Conservation (phyloP, 73 alveolate genomes). For the Tetrahymena malaccensis region DNA sequence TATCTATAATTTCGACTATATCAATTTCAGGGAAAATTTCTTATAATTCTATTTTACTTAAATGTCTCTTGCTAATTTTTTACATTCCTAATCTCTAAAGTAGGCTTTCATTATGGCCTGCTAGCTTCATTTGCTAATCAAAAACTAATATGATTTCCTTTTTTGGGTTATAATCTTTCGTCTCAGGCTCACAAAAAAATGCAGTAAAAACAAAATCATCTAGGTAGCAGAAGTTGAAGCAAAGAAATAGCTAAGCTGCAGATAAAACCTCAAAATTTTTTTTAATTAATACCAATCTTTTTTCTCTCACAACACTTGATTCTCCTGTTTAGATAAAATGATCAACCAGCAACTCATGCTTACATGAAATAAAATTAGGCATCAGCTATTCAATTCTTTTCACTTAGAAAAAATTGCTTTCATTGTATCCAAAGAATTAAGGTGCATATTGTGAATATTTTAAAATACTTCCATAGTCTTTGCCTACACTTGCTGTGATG, state of each 20-base stretch:
- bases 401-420: neutral
- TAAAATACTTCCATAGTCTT: neutral
- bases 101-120: neutral
- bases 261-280: neutral
- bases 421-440: neutral
- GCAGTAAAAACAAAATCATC: neutral
- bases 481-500: neutral
- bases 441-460: neutral
- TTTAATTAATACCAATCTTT: neutral
- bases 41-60: neutral
- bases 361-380: neutral
- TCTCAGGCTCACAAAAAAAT: neutral
- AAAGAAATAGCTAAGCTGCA: neutral
- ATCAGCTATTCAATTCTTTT: neutral
- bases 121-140: neutral
- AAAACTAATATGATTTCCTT: neutral
- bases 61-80: neutral
- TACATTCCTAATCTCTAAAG: neutral
- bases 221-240: neutral
- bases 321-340: neutral
- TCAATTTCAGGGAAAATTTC: neutral
- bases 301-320: neutral
- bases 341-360: neutral
- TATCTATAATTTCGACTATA: neutral
- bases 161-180: neutral